A percentile compares a stretch with the other conserved stretches of the same genome.
These are phyloP conservation scores for Cicer yamashitae DNA, from an alignment of 306 rosid genomes.

Conservation along the genomic window DNA sequence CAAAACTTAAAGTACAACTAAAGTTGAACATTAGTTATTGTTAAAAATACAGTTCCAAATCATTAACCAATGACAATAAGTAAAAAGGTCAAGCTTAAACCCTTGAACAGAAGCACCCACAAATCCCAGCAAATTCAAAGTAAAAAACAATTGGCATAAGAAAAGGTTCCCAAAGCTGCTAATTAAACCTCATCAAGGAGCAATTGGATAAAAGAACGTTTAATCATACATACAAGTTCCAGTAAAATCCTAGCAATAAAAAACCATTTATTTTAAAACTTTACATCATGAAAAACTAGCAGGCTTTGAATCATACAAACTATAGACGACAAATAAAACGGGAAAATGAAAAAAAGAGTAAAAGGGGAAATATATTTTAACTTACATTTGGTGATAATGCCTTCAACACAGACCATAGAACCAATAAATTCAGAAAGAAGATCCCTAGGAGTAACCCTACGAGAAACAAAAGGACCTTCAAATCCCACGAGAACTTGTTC, in stretches of 20 bases:
- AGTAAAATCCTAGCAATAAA: background rate
- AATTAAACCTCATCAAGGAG: background rate
- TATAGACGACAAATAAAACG: background rate
- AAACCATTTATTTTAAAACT: background rate
- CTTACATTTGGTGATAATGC: conserved; percentile 93
- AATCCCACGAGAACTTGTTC: conserved; percentile 89
- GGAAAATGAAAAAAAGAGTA: background rate
- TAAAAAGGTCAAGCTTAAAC: conserved; percentile 12
- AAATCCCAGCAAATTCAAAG: background rate
- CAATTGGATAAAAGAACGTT: conserved; percentile 6
- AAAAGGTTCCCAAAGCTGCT: background rate
- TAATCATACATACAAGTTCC: background rate
- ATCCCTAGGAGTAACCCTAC: conserved; percentile 87
- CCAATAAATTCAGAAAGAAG: conserved; percentile 90
- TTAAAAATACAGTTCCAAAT: background rate
- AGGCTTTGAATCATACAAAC: background rate
- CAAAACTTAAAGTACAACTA: background rate
- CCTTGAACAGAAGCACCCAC: conserved; percentile 12
- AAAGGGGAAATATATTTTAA: background rate
- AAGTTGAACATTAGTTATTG: background rate
- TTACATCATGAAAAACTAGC: background rate
- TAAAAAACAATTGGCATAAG: background rate
- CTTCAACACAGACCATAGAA: conserved; percentile 94
- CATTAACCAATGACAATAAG: conserved; percentile 2
- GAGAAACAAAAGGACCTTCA: conserved; percentile 93